A percentile compares a stretch with the other conserved stretches of the same genome.
Evolutionary conservation across 768 basidiomycete genomes (phyloP).

Genomic region (Russula foetens): DNA sequence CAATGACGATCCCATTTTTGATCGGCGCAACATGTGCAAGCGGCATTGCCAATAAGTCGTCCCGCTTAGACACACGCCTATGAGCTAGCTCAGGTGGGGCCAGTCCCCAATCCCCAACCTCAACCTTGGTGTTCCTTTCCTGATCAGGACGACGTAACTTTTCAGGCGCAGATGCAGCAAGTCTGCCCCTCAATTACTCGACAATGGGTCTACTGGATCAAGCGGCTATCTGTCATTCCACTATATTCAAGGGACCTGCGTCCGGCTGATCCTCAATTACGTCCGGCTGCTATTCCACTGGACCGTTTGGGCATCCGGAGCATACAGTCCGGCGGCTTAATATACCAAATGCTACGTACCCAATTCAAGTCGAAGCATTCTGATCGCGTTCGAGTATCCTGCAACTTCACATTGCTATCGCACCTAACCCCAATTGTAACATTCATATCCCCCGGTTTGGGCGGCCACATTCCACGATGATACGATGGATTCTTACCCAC

Average conservation of each 20-base stretch:
- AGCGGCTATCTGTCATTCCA: neutral
- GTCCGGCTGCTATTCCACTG: neutral
- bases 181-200: neutral
- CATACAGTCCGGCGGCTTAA: too few relatives aligned
- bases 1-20: neutral
- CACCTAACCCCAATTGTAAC: neutral
- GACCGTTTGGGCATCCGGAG: neutral
- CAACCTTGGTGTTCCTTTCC: neutral
- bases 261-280: too few relatives aligned
- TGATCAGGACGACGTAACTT: neutral
- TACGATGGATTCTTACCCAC: neutral
- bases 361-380: neutral
- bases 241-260: neutral
- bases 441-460: neutral
- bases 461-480: neutral
- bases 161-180: neutral
- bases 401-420: neutral
- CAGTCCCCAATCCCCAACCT: neutral
- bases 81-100: too few relatives aligned
- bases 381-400: neutral
- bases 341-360: neutral
- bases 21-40: neutral
- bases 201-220: too few relatives aligned
- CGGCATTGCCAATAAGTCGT: neutral
- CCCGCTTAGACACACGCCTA: neutral